These are phyloP conservation scores for Eragrostis curvula DNA, from an alignment of 176 grass and related monocot genomes.

Conservation along the genomic window DNA sequence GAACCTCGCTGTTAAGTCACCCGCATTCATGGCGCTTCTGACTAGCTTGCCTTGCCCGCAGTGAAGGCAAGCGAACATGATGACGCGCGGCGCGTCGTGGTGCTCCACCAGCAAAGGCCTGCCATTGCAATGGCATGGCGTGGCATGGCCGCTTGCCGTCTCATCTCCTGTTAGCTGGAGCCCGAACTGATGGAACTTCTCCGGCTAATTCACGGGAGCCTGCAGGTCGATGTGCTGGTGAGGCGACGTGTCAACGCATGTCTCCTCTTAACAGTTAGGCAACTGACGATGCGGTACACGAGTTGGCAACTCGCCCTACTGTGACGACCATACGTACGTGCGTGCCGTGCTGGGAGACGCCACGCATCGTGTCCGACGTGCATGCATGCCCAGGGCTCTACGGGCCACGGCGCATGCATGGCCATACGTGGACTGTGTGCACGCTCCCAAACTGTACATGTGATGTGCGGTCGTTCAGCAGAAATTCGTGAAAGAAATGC, in stretches of 20 bases:
- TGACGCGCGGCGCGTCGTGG: slow-evolving; percentile 31
- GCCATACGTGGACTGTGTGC: not conserved
- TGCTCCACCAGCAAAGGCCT: not conserved
- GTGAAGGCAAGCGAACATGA: slow-evolving; percentile 30
- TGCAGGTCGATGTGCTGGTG: not conserved
- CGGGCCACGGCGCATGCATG: too few relatives aligned
- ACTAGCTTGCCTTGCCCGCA: not conserved
- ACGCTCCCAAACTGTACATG: not conserved
- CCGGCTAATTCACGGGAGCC: not conserved
- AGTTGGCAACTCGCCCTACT: not conserved
- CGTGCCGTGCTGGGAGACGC: not conserved
- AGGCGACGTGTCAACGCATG: not conserved
- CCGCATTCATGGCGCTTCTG: slow-evolving; percentile 41
- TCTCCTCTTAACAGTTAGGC: slow-evolving; percentile 2
- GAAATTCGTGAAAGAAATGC: not conserved
- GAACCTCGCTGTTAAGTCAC: slow-evolving; percentile 21
- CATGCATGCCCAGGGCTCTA: not conserved
- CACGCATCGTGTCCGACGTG: not conserved
- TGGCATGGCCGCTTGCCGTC: not conserved
- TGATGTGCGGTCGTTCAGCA: not conserved
- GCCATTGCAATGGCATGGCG: not conserved
- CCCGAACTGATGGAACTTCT: not conserved
- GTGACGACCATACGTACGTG: not conserved
- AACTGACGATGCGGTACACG: not conserved
- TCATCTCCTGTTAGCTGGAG: not conserved